A percentile compares a stretch with the other conserved stretches of the same genome.
Evolutionary conservation across 106 monocot genomes (phyloP).

Genomic region (Platanthera zijinensis): DNA sequence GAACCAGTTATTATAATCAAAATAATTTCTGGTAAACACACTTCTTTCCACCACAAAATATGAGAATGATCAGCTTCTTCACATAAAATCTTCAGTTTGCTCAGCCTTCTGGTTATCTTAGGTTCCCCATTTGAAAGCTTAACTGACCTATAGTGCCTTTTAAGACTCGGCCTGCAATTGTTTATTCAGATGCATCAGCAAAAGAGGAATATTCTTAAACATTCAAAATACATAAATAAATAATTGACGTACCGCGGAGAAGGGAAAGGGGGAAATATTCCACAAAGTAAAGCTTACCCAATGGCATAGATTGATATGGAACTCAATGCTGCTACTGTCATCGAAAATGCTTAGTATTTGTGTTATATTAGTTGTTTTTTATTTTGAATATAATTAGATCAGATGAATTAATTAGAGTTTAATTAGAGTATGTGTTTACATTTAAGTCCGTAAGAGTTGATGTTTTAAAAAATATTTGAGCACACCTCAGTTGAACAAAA

Average conservation of each 20-base stretch:
- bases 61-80: slow-evolving; percentile 42
- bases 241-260: not conserved
- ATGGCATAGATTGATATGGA: no score
- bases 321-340: no score
- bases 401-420: no score
- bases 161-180: slow-evolving; percentile 22
- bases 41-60: slow-evolving; percentile 95
- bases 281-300: not conserved
- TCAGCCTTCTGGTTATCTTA: slow-evolving; percentile 30
- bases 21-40: slow-evolving; percentile 6
- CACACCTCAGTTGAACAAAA: no score
- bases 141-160: slow-evolving; percentile 31
- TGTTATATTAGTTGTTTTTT: no score
- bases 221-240: not conserved
- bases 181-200: not conserved
- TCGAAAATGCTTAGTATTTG: no score
- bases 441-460: no score
- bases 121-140: slow-evolving; percentile 18
- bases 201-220: not conserved
- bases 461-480: no score
- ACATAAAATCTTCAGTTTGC: slow-evolving; percentile 17
- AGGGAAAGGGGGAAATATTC: slow-evolving; percentile 1
- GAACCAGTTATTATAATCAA: not conserved
- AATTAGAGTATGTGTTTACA: no score
- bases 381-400: no score